Evolutionary conservation across 1,284 basidiomycete genomes (phyloP), one percentile per base, ranked within the genome.

Genomic region (Sporisorium graminicola): DNA sequence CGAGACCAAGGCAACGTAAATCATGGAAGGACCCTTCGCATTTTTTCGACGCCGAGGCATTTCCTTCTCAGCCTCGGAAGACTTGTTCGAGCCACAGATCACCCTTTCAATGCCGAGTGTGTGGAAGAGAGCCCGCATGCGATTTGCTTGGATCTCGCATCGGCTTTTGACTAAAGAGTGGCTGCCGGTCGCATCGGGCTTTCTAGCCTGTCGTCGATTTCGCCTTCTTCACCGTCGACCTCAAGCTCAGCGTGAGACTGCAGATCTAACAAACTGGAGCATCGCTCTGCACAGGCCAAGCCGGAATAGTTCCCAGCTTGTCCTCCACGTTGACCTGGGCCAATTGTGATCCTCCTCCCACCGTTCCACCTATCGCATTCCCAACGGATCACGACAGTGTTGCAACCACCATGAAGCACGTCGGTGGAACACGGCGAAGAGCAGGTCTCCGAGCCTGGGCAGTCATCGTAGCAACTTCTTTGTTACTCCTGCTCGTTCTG

Each of bases 401-500:
- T 31, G n/a, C 29, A 16, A 18, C 13, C 61, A 54, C 12, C 6
- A 71, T 71, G 68, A 58, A 31, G 31, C 24, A 20, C 2, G 5
- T 33, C 16, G 33, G 18, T 35, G 14, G 4, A 22, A n/a, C 50
- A 20, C 43, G 68, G 50, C 40, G 35, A 10, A 24, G 22, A 16
- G 29, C 59, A 27, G 20, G 54, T 31, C 42, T 55, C 7, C 42
- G 51, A 43, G 51, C 51, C 35, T 35, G 58, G 16, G 50, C 27
- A 37, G 37, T 22, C 27, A 44, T 66, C 42, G 26, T 59, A 13
- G 33, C 49, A 7, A 58, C 58, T 1, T 57, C 62, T 31, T 18
- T 71, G 43, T 29, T 65, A 2, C 65, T 66, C 52, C 29, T 73
- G 18, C 50, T 67, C 57, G 53, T 60, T 24, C 44, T 66, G 22